Evolutionary conservation across 441 rosid species (phyloP).

Genomic region (Viola pubescens): DNA sequence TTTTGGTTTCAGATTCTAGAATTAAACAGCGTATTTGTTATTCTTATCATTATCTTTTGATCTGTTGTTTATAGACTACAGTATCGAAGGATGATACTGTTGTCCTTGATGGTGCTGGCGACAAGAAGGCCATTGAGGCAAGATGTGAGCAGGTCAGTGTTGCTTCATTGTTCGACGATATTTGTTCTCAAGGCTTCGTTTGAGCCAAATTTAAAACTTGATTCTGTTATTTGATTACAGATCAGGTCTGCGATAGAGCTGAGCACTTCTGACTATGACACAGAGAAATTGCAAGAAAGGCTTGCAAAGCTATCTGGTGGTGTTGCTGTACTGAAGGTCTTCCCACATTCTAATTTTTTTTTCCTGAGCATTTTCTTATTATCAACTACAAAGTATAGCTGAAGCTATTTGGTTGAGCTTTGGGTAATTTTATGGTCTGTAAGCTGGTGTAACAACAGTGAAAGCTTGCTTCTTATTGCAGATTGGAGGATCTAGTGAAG

Average conservation of each 20-base stretch:
- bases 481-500: conserved; percentile 94
- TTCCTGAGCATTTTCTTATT: not conserved
- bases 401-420: too few relatives aligned
- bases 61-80: conserved; percentile 35
- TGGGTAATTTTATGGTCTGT: too few relatives aligned
- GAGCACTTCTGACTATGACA: conserved; percentile 80
- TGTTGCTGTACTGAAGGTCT: conserved; percentile 76
- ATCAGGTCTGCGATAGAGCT: conserved; percentile 52
- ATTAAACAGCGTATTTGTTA: too few relatives aligned
- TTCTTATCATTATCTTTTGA: too few relatives aligned
- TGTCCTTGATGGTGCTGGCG: conserved; percentile 80
- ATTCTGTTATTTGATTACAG: conserved; percentile 21
- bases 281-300: conserved; percentile 78
- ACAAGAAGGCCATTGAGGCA: conserved; percentile 67
- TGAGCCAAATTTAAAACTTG: not conserved
- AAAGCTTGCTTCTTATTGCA: conserved; percentile 18
- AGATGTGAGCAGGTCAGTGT: conserved; percentile 66
- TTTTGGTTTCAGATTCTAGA: not conserved
- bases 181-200: not conserved
- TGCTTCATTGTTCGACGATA: not conserved
- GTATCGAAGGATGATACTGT: conserved; percentile 82
- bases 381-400: too few relatives aligned
- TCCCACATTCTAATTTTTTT: conserved; percentile 1
- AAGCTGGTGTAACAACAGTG: not conserved
- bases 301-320: conserved; percentile 88